These are phyloP conservation scores for Globisporangium echinulatum DNA, from an alignment of 352 stramenopile genomes.

Conservation along the genomic window DNA sequence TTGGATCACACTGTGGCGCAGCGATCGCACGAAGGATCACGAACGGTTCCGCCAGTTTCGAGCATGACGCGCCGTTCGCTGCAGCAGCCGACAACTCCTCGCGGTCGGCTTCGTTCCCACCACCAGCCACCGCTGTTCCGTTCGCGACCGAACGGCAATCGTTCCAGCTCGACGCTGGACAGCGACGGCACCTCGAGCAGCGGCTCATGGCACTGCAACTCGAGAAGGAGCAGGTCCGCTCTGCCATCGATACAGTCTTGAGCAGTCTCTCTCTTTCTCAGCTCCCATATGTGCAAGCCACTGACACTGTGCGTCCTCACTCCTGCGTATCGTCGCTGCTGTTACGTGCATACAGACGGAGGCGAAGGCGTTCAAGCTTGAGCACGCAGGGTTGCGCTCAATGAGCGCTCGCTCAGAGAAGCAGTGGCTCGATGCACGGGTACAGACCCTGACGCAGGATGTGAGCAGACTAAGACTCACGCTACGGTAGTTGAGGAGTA, in stretches of 20 bases:
- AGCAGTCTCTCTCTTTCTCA: neutral
- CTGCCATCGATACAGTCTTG: neutral
- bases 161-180: slow-evolving; percentile 28
- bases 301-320: neutral
- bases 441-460: slow-evolving; percentile 23
- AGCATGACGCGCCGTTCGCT: no score
- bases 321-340: neutral
- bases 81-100: neutral
- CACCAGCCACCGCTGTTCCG: slow-evolving; percentile 11
- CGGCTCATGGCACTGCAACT: slow-evolving; percentile 35
- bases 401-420: slow-evolving; percentile 38
- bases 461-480: slow-evolving; percentile 28
- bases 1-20: no score
- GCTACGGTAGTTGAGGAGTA: slow-evolving; percentile 11
- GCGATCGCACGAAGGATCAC: no score
- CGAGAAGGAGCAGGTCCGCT: slow-evolving; percentile 36
- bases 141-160: slow-evolving; percentile 42
- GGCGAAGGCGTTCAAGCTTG: slow-evolving; percentile 30
- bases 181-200: slow-evolving; percentile 36
- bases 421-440: slow-evolving; percentile 19
- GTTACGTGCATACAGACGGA: slow-evolving; percentile 19
- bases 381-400: slow-evolving; percentile 32
- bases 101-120: slow-evolving; percentile 9
- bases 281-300: neutral
- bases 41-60: no score